Evolutionary conservation across 75 land plant species (phyloP), one percentile per base, ranked within the genome.

Genomic region (Isoetes taiwanensis): DNA sequence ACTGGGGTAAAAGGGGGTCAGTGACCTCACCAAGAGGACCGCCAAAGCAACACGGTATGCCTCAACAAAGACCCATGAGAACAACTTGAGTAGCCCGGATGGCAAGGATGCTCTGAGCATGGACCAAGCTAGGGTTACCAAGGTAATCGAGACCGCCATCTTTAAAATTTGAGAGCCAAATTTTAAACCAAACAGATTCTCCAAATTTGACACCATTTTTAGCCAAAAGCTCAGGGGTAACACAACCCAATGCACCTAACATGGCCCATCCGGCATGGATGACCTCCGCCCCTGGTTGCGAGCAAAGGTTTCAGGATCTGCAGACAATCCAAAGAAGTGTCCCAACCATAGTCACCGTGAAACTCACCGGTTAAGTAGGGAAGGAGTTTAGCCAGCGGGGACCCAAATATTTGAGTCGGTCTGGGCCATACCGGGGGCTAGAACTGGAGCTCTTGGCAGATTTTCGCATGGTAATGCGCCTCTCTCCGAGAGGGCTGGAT

Each of bases 301-400:
- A 55, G 86, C 82, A 43, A 85, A 85, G 1, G 90, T 82, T 75
- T 82, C 86, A 0, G 82, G 86, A 58, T 85, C 86, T 0, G 90
- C 85, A 0, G 89, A 84, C 30, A 84, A 56, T 2, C 89, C 89
- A 0, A 78, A n/a, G n/a, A n/a, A n/a, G n/a, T n/a, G n/a, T n/a
- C n/a, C n/a, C n/a, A n/a, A n/a, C n/a, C n/a, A n/a, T n/a, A n/a
- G n/a, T n/a, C n/a, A n/a, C n/a, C n/a, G n/a, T n/a, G n/a, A n/a
- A n/a, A n/a, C n/a, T n/a, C n/a, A n/a, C n/a, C n/a, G n/a, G n/a
- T n/a, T n/a, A n/a, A n/a, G n/a, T n/a, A n/a, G n/a, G n/a, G n/a
- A n/a, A n/a, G n/a, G n/a, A n/a, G n/a, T n/a, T n/a, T n/a, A n/a
- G n/a, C n/a, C n/a, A n/a, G n/a, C n/a, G n/a, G n/a, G n/a, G n/a